Evolutionary conservation across 2,329 filamentous ascomycete species (phyloP).

Genomic region (Gremmenia infestans): DNA sequence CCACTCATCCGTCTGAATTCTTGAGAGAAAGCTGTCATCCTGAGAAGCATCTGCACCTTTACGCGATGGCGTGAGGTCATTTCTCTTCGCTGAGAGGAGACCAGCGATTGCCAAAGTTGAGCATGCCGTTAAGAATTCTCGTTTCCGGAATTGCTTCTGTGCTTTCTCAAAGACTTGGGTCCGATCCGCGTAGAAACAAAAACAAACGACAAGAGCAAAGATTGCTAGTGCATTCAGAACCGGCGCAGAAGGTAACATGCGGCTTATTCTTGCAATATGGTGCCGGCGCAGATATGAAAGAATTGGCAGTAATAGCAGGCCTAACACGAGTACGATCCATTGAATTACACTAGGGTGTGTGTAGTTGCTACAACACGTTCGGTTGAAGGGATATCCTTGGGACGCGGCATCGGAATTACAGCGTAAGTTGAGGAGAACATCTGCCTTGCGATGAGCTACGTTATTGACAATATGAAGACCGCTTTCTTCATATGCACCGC

Average conservation of each 20-base stretch:
- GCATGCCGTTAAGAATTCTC: conserved; percentile 31
- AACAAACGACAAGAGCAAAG: conserved; percentile 29
- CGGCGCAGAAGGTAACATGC: conserved; percentile 17
- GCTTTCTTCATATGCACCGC: conserved; percentile 39
- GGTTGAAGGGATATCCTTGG: conserved; percentile 39
- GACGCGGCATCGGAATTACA: conserved; percentile 45
- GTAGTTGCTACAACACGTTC: conserved; percentile 50
- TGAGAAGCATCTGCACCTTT: conserved; percentile 1
- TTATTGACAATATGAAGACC: conserved; percentile 44
- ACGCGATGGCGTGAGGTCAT: neutral
- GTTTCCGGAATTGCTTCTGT: conserved; percentile 40
- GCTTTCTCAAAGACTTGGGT: conserved; percentile 48
- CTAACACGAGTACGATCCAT: conserved; percentile 30
- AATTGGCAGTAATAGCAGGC: conserved; percentile 28
- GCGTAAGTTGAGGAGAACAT: conserved; percentile 45
- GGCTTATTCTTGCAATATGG: conserved; percentile 10
- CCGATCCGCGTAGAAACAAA: conserved; percentile 50
- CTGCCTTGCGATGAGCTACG: conserved; percentile 44
- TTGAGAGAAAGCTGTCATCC: conserved; percentile 42
- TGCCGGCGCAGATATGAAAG: conserved; percentile 20
- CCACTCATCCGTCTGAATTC: conserved; percentile 58
- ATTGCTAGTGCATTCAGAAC: conserved; percentile 17
- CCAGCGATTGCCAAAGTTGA: conserved; percentile 27
- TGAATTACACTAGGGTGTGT: conserved; percentile 35
- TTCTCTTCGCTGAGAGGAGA: conserved; percentile 29